phyloP scores from a whole-genome alignment of 352 stramenopile genomes.

The Phytophthora pistaciae region DNA sequence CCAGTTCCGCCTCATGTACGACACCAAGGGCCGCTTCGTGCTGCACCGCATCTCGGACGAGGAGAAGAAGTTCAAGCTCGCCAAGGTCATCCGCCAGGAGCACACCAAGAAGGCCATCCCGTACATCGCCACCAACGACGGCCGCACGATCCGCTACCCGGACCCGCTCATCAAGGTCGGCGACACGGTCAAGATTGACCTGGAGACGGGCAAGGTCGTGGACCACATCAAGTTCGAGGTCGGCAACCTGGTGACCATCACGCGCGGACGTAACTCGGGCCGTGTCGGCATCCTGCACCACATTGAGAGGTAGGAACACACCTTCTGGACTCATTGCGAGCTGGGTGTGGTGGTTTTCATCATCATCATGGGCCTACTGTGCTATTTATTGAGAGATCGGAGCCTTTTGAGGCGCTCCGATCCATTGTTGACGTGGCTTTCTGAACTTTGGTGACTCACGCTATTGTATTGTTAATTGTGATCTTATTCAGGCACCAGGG shows the following conservation, averaged over 20 bases:
- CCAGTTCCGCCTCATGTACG: constrained; percentile 98
- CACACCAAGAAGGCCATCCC: constrained; percentile 98
- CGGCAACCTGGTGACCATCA: constrained; percentile 98
- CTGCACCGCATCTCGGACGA: constrained; percentile 97
- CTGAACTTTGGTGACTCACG: constrained; percentile 24
- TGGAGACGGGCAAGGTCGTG: constrained; percentile 98
- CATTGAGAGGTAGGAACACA: constrained; percentile 96
- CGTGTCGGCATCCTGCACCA: constrained; percentile 98
- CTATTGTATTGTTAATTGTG: constrained; percentile 31
- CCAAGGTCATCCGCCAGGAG: constrained; percentile 96
- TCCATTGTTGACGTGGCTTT: constrained; percentile 6
- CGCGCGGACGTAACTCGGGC: constrained; percentile 97
- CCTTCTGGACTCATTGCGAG: constrained; percentile 89
- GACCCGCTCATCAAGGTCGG: constrained; percentile 99
- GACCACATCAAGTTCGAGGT: constrained; percentile 99
- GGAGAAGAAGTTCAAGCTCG: constrained; percentile 99
- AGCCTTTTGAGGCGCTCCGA: neutral
- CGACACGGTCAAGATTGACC: constrained; percentile 99
- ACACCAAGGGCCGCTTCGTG: constrained; percentile 99
- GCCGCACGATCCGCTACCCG: constrained; percentile 98
- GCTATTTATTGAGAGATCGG: constrained; percentile 12
- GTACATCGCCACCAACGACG: constrained; percentile 98
- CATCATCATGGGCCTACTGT: constrained; percentile 21
- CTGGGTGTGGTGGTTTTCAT: constrained; percentile 81
- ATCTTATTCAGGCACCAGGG: constrained; percentile 93